Conservation (phyloP, 2,329 filamentous ascomycete genomes). For the Colletotrichum nymphaeae region DNA sequence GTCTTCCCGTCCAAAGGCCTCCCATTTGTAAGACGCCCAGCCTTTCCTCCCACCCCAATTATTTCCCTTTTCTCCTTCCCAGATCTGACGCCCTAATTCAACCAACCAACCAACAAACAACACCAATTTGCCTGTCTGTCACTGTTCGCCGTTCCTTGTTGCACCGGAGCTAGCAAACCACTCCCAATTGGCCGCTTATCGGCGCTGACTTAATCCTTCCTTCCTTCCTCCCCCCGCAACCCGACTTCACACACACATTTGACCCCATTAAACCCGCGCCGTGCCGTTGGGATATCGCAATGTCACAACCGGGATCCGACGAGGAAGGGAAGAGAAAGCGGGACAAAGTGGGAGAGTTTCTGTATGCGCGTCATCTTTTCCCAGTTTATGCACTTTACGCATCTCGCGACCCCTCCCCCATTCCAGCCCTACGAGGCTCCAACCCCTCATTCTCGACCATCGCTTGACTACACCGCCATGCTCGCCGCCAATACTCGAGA, state of each 20-base stretch:
- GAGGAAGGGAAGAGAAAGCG: conserved; percentile 43
- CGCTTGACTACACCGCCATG: neutral
- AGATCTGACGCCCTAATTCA: neutral
- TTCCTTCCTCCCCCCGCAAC: neutral
- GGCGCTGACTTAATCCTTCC: neutral
- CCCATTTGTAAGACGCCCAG: neutral
- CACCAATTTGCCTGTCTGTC: neutral
- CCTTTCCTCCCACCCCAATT: neutral
- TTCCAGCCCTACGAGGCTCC: conserved; percentile 5
- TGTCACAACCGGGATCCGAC: conserved; percentile 29
- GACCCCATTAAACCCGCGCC: neutral
- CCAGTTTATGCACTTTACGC: neutral
- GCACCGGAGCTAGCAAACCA: neutral
- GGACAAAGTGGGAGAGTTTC: conserved; percentile 46
- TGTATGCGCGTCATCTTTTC: conserved; percentile 43
- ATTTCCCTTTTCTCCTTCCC: neutral
- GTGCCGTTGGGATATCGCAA: conserved; percentile 2
- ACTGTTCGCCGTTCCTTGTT: neutral
- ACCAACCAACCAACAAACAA: neutral
- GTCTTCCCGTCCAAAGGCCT: neutral
- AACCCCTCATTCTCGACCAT: neutral
- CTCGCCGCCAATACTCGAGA: neutral
- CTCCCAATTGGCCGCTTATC: neutral
- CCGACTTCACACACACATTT: neutral
- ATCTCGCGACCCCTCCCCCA: neutral